A percentile compares a stretch with the other conserved stretches of the same genome.
Conservation (phyloP, 768 basidiomycete genomes). For the Pleurotus salmoneostramineus region DNA sequence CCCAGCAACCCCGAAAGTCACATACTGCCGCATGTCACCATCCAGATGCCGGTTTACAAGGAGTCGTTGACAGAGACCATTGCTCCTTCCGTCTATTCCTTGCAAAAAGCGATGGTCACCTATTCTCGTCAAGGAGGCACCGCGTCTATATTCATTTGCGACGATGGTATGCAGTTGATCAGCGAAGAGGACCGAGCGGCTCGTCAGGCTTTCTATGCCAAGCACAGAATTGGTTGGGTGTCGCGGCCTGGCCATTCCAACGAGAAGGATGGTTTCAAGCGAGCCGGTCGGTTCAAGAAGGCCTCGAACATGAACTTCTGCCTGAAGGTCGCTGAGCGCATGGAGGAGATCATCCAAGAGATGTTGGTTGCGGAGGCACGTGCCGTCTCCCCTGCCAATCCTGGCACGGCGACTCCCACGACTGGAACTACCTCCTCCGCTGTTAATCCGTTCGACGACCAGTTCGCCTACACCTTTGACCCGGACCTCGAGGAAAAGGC, state of each 20-base stretch:
- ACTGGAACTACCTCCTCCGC: neutral
- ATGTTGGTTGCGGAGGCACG: neutral
- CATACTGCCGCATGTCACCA: slow-evolving; percentile 72
- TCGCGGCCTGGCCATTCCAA: slow-evolving; percentile 72
- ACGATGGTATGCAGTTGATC: slow-evolving; percentile 77
- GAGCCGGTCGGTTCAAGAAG: slow-evolving; percentile 90
- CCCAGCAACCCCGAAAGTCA: slow-evolving; percentile 52
- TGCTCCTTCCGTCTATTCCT: slow-evolving; percentile 68
- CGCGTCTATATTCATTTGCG: slow-evolving; percentile 76
- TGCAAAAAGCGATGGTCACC: slow-evolving; percentile 84
- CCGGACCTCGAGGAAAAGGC: slow-evolving; percentile 67
- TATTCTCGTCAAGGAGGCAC: slow-evolving; percentile 85
- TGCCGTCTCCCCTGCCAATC: slow-evolving; percentile 1
- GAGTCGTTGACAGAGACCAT: slow-evolving; percentile 73
- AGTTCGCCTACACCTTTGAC: slow-evolving; percentile 25
- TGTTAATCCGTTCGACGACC: slow-evolving; percentile 32
- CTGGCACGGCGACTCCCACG: slow-evolving; percentile 15
- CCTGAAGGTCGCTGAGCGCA: slow-evolving; percentile 1
- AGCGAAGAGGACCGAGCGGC: slow-evolving; percentile 56
- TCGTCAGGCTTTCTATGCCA: slow-evolving; percentile 74
- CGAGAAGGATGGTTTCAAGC: slow-evolving; percentile 83
- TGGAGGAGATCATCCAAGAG: slow-evolving; percentile 4
- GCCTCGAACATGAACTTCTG: slow-evolving; percentile 43
- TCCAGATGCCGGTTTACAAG: slow-evolving; percentile 88
- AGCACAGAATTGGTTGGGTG: slow-evolving; percentile 73